These are phyloP conservation scores for Mimosa pudica DNA, from an alignment of 306 rosid species.

Conservation along the genomic window DNA sequence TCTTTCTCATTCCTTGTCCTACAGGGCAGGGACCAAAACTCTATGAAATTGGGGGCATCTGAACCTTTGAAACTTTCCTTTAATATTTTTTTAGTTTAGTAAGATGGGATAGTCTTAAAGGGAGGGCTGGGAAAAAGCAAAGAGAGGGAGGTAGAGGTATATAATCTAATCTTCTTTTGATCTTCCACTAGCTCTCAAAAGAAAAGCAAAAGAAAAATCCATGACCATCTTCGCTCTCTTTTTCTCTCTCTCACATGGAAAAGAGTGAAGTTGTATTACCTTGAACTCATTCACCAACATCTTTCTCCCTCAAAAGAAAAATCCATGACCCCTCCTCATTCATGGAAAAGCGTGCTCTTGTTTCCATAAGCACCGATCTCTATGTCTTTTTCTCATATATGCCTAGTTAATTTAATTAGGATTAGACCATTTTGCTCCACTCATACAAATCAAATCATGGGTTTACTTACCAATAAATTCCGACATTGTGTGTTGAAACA, in stretches of 20 bases:
- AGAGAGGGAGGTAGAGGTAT: neutral
- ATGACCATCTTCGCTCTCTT: neutral
- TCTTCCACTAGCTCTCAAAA: constrained; percentile 41
- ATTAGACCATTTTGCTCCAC: constrained; percentile 20
- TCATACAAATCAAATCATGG: neutral
- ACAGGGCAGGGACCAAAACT: constrained; percentile 53
- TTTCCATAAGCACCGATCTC: constrained; percentile 30
- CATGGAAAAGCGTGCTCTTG: constrained; percentile 69
- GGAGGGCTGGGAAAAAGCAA: constrained; percentile 61
- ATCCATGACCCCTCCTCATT: constrained; percentile 34
- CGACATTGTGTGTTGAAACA: neutral
- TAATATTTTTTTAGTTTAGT: neutral
- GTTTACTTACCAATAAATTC: neutral
- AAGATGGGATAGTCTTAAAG: constrained; percentile 58
- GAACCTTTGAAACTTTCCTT: constrained; percentile 14
- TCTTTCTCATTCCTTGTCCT: constrained; percentile 64
- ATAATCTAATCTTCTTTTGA: constrained; percentile 21
- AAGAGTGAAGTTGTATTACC: constrained; percentile 72
- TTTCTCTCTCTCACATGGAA: constrained; percentile 51
- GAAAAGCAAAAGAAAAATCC: constrained; percentile 38
- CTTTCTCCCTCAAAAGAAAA: constrained; percentile 44
- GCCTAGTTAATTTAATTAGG: neutral
- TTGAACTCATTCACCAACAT: constrained; percentile 33
- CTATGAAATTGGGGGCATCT: constrained; percentile 13
- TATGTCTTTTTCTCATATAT: neutral